These are phyloP conservation scores for Saccharomyces eubayanus DNA, from an alignment of 805 yeast species.

Conservation along the genomic window DNA sequence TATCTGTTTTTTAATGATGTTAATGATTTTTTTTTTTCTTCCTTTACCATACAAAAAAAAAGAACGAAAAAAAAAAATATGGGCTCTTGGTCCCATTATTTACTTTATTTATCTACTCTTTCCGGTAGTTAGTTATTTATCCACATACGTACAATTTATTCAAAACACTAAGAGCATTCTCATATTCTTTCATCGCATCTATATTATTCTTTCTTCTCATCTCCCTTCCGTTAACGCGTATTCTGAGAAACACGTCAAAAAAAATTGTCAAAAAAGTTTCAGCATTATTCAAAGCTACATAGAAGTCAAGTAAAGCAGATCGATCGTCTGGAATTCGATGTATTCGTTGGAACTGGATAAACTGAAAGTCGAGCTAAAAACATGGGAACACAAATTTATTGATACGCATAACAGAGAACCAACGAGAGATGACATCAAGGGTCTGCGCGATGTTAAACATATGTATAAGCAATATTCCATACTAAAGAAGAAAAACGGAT, in stretches of 20 bases:
- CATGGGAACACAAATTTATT: constrained; percentile 46
- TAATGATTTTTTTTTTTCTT: constrained; percentile 1
- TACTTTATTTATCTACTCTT: background rate
- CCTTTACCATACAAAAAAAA: background rate
- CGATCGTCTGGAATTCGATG: background rate
- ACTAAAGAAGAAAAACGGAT: constrained; percentile 12
- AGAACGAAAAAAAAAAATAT: background rate
- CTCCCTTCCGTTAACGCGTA: background rate
- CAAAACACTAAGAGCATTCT: background rate
- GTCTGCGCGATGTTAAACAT: constrained; percentile 29
- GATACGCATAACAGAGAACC: constrained; percentile 38
- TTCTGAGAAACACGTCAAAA: background rate
- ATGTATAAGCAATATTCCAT: constrained; percentile 32
- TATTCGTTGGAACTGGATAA: constrained; percentile 8
- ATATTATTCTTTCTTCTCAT: background rate
- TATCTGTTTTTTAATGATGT: background rate
- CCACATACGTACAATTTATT: background rate
- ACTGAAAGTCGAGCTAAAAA: constrained; percentile 40
- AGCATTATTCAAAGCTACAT: background rate
- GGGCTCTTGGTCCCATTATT: background rate
- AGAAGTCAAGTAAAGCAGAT: background rate
- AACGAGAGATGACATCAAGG: constrained; percentile 39
- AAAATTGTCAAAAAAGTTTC: background rate
- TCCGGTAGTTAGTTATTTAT: background rate
- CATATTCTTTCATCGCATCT: background rate